Percentiles rank a stretch among this genome's conserved stretches.
Conservation (phyloP, 2,329 filamentous ascomycete species). For the Trichoderma guizhouense region DNA sequence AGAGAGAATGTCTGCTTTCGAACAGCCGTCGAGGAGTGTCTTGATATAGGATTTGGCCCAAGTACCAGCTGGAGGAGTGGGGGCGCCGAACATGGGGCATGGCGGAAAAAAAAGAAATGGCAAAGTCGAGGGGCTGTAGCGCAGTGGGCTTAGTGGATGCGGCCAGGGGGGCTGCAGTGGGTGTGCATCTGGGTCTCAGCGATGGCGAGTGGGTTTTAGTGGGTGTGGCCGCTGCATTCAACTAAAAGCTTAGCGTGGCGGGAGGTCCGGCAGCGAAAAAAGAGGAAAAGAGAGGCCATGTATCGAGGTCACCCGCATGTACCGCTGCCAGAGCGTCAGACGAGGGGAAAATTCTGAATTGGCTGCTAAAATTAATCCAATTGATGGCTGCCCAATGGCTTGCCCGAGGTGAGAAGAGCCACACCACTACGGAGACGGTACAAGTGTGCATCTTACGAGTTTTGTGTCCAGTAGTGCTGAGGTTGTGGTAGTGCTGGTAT, state of each 20-base stretch:
- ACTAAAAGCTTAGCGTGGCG: conserved; percentile 31
- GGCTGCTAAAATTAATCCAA: background rate
- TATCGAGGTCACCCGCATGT: background rate
- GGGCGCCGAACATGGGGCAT: conserved; percentile 7
- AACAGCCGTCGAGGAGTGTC: conserved; percentile 17
- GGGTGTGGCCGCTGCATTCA: conserved; percentile 22
- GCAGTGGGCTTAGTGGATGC: conserved; percentile 6
- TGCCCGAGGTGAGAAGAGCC: background rate
- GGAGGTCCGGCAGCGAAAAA: conserved; percentile 26
- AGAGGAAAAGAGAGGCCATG: background rate
- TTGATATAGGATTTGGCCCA: conserved; percentile 18
- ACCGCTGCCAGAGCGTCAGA: background rate
- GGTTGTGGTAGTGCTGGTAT: background rate
- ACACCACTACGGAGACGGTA: background rate
- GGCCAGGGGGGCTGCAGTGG: conserved; percentile 14
- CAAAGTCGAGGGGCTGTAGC: conserved; percentile 5
- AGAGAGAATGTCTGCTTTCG: conserved; percentile 8
- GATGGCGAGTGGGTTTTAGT: conserved; percentile 15
- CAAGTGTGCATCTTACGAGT: background rate
- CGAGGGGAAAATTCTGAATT: background rate
- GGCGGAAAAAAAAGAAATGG: conserved; percentile 9
- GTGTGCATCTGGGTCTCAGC: conserved; percentile 18
- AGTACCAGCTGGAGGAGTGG: conserved; percentile 11
- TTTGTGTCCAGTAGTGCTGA: background rate
- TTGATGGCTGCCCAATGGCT: background rate